These are phyloP conservation scores for Diplodia scrobiculata DNA, from an alignment of 2,329 filamentous ascomycete genomes.

Conservation along the genomic window DNA sequence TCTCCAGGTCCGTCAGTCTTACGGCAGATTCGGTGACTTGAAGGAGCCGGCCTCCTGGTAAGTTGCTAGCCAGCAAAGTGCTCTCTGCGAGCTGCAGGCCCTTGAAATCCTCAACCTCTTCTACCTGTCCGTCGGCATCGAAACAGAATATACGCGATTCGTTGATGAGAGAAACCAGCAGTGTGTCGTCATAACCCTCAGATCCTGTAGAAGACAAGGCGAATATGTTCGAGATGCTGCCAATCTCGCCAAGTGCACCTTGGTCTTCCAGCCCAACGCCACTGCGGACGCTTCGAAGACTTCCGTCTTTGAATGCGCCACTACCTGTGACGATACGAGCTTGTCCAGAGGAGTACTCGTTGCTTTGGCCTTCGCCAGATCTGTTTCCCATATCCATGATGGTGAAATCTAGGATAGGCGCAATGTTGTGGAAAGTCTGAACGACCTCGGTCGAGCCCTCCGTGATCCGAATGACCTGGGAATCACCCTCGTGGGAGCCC, in stretches of 20 bases:
- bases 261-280: slow-evolving; percentile 90
- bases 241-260: slow-evolving; percentile 77
- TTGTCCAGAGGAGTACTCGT: slow-evolving; percentile 93
- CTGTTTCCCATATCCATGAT: slow-evolving; percentile 95
- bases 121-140: slow-evolving; percentile 71
- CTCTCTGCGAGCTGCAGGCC: slow-evolving; percentile 69
- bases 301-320: slow-evolving; percentile 85
- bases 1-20: slow-evolving; percentile 63
- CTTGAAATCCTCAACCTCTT: slow-evolving; percentile 77
- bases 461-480: slow-evolving; percentile 71
- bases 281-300: slow-evolving; percentile 84
- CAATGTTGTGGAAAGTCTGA: slow-evolving; percentile 80
- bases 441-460: slow-evolving; percentile 66
- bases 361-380: slow-evolving; percentile 74
- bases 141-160: slow-evolving; percentile 86
- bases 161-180: slow-evolving; percentile 78
- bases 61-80: slow-evolving; percentile 70
- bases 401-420: slow-evolving; percentile 87
- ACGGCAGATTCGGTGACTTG: slow-evolving; percentile 72
- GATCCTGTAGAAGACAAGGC: slow-evolving; percentile 60
- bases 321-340: slow-evolving; percentile 91
- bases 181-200: slow-evolving; percentile 62
- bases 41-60: slow-evolving; percentile 65
- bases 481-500: slow-evolving; percentile 90
- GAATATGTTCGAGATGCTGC: slow-evolving; percentile 73